Base-by-base conservation (phyloP, 805 yeast species). In the Komagataella phaffii region DNA sequence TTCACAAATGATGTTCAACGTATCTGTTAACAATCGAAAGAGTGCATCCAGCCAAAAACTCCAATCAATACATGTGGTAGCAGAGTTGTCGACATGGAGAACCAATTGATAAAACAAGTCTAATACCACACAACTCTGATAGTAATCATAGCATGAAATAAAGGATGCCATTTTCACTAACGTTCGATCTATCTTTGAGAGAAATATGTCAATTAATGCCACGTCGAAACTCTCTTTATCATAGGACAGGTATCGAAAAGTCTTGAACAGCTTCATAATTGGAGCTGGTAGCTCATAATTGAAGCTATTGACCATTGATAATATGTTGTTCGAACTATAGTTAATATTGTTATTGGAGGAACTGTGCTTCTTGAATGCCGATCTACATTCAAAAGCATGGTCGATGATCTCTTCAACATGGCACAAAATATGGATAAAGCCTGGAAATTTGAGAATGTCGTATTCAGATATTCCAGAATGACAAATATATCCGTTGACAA, bases 31-130 rank as follows among this genome's bases (percentile, higher is more conserved):
- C 81, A 87, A 76, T 52, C 77, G 69, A 53, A 76, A 66, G 12
- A 71, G 64, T 14, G 85, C 81, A 51, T 73, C 70, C 6, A 83
- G 63, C 96, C 96, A 88, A 60, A 88, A 87, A 50, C 70, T 68
- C 93, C 95, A 88, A 66, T 84, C 77, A 21, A 86, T 64, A 7
- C 36, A 8, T 51, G 46, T 17, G 30, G 48, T 36, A 24, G 49
- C 18, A 19, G 50, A 43, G 47, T 51, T 45, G 12, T 47, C 56
- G 6, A 56, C 52, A 47, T 58, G 55, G n/a, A 52, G 40, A 45
- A 55, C 51, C 47, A 54, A 58, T 53, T 74, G 78, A 51, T 65
- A 64, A 14, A 66, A 64, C 48, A 73, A 62, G 53, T 70, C 73
- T 45, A 75, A 59, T 30, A 74, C 57, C 47, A 68, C 59, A 4